These are phyloP conservation scores for Leucaena leucocephala DNA, from an alignment of 306 rosid genomes.

Conservation along the genomic window DNA sequence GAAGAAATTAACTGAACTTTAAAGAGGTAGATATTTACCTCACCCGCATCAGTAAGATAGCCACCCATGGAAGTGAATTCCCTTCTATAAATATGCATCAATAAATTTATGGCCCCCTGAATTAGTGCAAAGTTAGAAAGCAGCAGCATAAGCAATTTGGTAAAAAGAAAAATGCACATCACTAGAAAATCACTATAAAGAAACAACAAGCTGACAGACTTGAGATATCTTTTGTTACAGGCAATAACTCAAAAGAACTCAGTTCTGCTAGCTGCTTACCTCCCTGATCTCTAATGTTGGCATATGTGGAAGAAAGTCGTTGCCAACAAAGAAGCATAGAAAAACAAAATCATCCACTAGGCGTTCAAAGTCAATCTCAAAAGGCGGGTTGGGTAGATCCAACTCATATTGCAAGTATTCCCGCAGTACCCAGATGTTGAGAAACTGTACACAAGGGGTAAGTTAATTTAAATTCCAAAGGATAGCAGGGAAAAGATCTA, in stretches of 20 bases:
- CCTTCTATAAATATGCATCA: constrained; percentile 90
- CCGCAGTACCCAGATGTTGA: constrained; percentile 85
- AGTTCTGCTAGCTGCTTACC: constrained; percentile 56
- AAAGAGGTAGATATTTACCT: constrained; percentile 59
- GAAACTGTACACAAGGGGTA: constrained; percentile 59
- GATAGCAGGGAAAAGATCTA: constrained; percentile 31
- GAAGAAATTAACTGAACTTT: constrained; percentile 19
- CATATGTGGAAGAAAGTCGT: constrained; percentile 98
- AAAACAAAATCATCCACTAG: constrained; percentile 88
- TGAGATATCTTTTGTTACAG: constrained; percentile 27
- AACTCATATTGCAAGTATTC: constrained; percentile 85
- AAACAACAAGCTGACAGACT: constrained; percentile 30
- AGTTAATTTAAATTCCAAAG: constrained; percentile 30
- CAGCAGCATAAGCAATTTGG: constrained; percentile 23
- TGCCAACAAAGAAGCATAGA: constrained; percentile 87
- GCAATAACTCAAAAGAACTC: constrained; percentile 30
- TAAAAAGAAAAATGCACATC: constrained; percentile 12
- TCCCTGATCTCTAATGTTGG: constrained; percentile 95
- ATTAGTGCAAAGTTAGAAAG: constrained; percentile 38
- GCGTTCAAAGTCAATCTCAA: constrained; percentile 74
- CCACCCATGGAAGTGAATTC: constrained; percentile 95
- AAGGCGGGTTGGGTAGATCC: constrained; percentile 75
- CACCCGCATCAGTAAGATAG: constrained; percentile 97
- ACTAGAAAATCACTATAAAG: too few relatives aligned
- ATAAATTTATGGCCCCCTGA: constrained; percentile 93